A percentile compares a stretch with the other conserved stretches of the same genome.
These are phyloP conservation scores for Rhodotorula babjevae DNA, from an alignment of 768 basidiomycete genomes.

Conservation along the genomic window DNA sequence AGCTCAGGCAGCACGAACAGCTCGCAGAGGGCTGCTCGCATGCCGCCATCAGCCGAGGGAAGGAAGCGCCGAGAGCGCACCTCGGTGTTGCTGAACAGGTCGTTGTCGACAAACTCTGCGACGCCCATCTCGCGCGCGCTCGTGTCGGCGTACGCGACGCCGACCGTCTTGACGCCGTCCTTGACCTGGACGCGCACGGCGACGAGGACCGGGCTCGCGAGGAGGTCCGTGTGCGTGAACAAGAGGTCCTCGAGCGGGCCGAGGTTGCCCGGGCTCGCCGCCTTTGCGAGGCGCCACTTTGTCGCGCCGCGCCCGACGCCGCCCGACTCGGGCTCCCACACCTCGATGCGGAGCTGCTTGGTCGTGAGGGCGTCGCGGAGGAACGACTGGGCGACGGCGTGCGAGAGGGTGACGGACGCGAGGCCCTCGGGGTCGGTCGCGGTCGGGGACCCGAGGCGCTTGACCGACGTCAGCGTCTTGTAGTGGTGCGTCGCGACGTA, in stretches of 20 bases:
- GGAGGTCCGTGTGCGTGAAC: constrained; percentile 72
- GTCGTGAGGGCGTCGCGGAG: constrained; percentile 82
- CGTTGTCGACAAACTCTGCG: constrained; percentile 87
- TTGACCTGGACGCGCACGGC: constrained; percentile 69
- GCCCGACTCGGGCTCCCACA: constrained; percentile 66
- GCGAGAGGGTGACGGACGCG: constrained; percentile 69
- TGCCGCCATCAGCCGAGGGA: too few species aligned
- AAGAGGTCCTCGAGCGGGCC: constrained; percentile 71
- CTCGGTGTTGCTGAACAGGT: constrained; percentile 91
- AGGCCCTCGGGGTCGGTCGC: constrained; percentile 44
- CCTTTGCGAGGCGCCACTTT: constrained; percentile 74
- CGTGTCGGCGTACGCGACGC: constrained; percentile 87
- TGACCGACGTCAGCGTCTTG: constrained; percentile 81
- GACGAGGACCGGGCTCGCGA: constrained; percentile 80
- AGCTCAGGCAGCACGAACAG: too few species aligned
- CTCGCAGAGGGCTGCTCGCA: too few species aligned
- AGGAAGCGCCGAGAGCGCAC: too few species aligned
- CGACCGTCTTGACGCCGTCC: constrained; percentile 64
- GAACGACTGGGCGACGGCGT: constrained; percentile 70
- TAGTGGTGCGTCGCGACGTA: constrained; percentile 61
- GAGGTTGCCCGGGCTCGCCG: constrained; percentile 74
- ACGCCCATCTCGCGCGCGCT: constrained; percentile 79
- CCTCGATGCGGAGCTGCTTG: constrained; percentile 86
- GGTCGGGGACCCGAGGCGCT: constrained; percentile 63
- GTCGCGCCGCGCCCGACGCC: constrained; percentile 60